A percentile compares a stretch with the other conserved stretches of the same genome.
phyloP scores from a whole-genome alignment of 1,284 basidiomycete species.

The Ceratobasidium sp. region DNA sequence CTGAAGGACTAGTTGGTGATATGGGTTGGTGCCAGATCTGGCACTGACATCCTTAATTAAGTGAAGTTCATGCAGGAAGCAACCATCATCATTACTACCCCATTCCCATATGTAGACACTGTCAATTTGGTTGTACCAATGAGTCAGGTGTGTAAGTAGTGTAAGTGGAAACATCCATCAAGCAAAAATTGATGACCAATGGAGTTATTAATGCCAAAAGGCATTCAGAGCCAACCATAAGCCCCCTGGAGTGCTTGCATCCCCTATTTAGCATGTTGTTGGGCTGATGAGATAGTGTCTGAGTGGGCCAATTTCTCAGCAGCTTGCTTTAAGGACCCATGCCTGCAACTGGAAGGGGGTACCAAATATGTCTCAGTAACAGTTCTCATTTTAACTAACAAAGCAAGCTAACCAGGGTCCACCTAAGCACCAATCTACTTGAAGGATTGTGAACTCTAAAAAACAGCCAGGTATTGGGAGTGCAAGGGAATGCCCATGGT shows the following conservation, averaged over 20 bases:
- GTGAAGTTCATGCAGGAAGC: background rate
- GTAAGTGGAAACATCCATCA: constrained; percentile 49
- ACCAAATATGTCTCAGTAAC: too few relatives aligned
- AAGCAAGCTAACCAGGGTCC: too few relatives aligned
- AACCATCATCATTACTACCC: background rate
- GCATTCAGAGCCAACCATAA: constrained; percentile 54
- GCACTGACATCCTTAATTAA: too few relatives aligned
- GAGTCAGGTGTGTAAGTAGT: constrained; percentile 49
- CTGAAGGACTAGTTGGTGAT: too few relatives aligned
- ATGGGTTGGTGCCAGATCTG: too few relatives aligned
- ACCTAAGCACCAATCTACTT: too few relatives aligned
- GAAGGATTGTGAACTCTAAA: too few relatives aligned
- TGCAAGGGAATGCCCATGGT: too few relatives aligned
- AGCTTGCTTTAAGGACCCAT: too few relatives aligned
- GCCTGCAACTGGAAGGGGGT: too few relatives aligned
- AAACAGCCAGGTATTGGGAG: too few relatives aligned
- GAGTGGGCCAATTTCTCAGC: constrained; percentile 48
- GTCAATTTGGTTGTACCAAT: constrained; percentile 54
- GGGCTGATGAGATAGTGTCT: constrained; percentile 51
- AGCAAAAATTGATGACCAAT: constrained; percentile 48
- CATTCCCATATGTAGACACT: constrained; percentile 50
- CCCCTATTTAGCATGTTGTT: constrained; percentile 59
- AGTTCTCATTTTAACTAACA: too few relatives aligned
- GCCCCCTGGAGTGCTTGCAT: constrained; percentile 55
- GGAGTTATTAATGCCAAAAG: constrained; percentile 50